Conservation (phyloP, 306 rosid species). For the Hippophae rhamnoides region DNA sequence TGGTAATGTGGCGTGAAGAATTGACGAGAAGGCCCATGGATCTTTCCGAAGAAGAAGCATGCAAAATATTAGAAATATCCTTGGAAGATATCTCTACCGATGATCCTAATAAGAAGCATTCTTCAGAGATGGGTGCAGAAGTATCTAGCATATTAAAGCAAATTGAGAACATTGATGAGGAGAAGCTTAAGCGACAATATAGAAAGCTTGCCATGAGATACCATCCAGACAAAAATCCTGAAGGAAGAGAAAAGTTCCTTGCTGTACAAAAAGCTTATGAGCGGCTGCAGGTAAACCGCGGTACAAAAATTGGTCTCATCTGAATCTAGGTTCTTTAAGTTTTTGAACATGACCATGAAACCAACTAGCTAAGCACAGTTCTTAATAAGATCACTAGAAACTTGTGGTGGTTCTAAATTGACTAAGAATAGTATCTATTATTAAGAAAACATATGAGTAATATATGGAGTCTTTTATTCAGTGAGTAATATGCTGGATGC, state of each 20-base stretch:
- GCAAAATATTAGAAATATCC: constrained; percentile 90
- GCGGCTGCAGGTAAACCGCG: constrained; percentile 73
- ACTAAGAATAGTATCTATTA: too few species aligned
- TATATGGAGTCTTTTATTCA: too few species aligned
- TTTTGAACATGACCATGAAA: too few species aligned
- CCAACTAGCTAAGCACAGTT: too few species aligned
- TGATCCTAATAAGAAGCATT: constrained; percentile 34
- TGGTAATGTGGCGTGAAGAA: constrained; percentile 99
- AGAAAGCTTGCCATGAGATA: constrained; percentile 97
- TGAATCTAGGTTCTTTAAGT: too few species aligned
- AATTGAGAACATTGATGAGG: constrained; percentile 97
- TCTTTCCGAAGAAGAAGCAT: constrained; percentile 98
- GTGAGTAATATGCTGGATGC: too few species aligned
- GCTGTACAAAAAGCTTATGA: constrained; percentile 99
- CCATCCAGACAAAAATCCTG: constrained; percentile 99
- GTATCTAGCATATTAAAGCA: constrained; percentile 65
- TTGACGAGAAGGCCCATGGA: constrained; percentile 97
- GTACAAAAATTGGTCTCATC: not conserved
- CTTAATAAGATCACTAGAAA: too few species aligned
- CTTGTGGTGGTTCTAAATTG: too few species aligned
- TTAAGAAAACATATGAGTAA: too few species aligned
- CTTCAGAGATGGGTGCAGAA: constrained; percentile 49
- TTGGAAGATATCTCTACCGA: constrained; percentile 69
- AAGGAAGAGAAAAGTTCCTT: constrained; percentile 94
- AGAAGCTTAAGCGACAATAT: constrained; percentile 92